These are phyloP conservation scores for Cytospora mali DNA, from an alignment of 2,329 filamentous ascomycete species.

Conservation along the genomic window DNA sequence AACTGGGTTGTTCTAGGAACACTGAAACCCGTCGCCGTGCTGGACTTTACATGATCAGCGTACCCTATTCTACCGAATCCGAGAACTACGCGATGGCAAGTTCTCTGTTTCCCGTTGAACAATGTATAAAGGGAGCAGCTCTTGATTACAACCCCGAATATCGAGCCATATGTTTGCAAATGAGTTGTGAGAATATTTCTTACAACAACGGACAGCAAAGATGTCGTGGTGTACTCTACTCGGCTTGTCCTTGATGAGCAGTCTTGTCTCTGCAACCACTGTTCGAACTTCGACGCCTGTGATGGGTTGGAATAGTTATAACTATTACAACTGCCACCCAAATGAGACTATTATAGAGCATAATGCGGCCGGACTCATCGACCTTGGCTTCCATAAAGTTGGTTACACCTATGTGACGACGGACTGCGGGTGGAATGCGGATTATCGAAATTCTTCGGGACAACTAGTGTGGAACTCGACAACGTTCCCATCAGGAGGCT, in stretches of 20 bases:
- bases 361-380: conserved; percentile 56
- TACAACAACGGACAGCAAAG: not conserved
- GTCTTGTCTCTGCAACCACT: conserved; percentile 20
- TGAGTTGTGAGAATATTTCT: not conserved
- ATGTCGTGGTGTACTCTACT: conserved; percentile 9
- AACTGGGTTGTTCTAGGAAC: not conserved
- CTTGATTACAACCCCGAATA: not conserved
- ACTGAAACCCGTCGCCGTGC: not conserved
- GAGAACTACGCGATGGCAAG: not conserved
- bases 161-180: not conserved
- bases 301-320: conserved; percentile 64
- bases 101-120: too few species aligned
- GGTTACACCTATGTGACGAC: conserved; percentile 60
- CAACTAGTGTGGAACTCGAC: conserved; percentile 52
- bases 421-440: conserved; percentile 60
- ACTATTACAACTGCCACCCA: conserved; percentile 54
- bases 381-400: conserved; percentile 51
- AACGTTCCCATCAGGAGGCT: conserved; percentile 54
- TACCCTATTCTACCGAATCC: not conserved
- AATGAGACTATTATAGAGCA: conserved; percentile 51
- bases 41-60: not conserved
- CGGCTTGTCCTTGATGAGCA: conserved; percentile 15
- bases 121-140: not conserved
- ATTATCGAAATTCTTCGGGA: conserved; percentile 45
- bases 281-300: conserved; percentile 39